Percentiles rank a stretch among this genome's conserved stretches.
phyloP scores from a whole-genome alignment of 305 asterid species.

The Fraxinus velutina region DNA sequence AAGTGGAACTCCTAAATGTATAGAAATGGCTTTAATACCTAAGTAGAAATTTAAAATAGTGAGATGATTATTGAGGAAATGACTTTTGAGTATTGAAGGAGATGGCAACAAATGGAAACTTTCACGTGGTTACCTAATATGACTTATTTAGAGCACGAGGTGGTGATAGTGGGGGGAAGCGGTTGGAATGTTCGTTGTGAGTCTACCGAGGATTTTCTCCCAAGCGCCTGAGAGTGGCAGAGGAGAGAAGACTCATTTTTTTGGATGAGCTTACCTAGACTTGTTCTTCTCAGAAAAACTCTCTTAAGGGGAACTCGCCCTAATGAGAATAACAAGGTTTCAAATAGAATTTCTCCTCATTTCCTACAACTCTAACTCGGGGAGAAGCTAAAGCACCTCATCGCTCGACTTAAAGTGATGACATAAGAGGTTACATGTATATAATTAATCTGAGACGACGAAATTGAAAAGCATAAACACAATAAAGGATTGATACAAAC shows the following conservation, averaged over 20 bases:
- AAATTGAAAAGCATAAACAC: slow-evolving; percentile 4
- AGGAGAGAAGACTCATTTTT: not conserved
- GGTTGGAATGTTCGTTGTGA: not conserved
- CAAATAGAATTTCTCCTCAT: not conserved
- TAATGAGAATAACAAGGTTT: not conserved
- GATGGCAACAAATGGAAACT: not conserved
- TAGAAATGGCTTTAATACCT: not conserved
- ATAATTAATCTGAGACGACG: not conserved
- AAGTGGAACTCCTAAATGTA: not conserved
- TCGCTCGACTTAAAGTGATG: not conserved
- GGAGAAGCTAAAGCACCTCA: not conserved
- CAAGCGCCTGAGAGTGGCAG: not conserved
- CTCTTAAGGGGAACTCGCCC: not conserved
- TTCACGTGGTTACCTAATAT: not conserved
- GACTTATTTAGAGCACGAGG: not conserved
- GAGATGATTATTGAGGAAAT: not conserved
- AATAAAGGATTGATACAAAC: slow-evolving; percentile 8
- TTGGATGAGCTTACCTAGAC: not conserved
- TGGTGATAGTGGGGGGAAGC: not conserved
- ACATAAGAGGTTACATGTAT: not conserved
- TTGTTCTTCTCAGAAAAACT: not conserved
- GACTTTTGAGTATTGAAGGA: not conserved
- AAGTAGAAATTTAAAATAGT: not conserved
- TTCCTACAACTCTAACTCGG: not conserved
- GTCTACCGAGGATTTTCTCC: not conserved